Conservation (phyloP, 176 grass and related monocot species). For the Avena insularis region DNA sequence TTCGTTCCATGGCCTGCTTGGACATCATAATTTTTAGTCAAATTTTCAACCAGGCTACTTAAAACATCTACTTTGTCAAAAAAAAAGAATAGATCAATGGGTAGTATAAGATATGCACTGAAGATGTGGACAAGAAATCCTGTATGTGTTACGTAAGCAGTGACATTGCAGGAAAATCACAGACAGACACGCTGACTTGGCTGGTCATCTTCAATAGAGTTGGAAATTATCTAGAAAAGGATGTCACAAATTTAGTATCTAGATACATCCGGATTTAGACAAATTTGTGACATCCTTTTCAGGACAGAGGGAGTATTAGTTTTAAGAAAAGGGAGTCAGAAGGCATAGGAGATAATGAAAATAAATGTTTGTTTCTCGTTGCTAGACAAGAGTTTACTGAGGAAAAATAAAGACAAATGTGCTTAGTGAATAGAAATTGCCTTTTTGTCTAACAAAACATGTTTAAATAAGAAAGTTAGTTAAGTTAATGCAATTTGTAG, state of each 20-base stretch:
- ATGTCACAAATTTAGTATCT: too few relatives aligned
- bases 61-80: neutral
- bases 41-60: constrained; percentile 22
- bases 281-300: too few relatives aligned
- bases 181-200: neutral
- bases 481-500: neutral
- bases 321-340: neutral
- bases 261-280: too few relatives aligned
- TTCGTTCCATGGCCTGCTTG: neutral
- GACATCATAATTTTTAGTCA: neutral
- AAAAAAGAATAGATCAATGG: constrained; percentile 27
- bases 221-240: neutral
- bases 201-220: constrained; percentile 11
- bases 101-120: constrained; percentile 28
- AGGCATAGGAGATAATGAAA: constrained; percentile 16
- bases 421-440: constrained; percentile 3
- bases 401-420: neutral
- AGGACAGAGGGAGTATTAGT: too few relatives aligned
- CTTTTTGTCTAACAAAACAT: constrained; percentile 5
- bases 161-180: constrained; percentile 34
- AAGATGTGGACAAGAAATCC: constrained; percentile 36
- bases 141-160: constrained; percentile 40
- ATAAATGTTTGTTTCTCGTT: neutral
- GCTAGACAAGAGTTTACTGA: constrained; percentile 11
- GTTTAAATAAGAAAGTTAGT: neutral